These are phyloP conservation scores for Leptomonas pyrrhocoris DNA, from an alignment of 208 protist species.

Conservation along the genomic window DNA sequence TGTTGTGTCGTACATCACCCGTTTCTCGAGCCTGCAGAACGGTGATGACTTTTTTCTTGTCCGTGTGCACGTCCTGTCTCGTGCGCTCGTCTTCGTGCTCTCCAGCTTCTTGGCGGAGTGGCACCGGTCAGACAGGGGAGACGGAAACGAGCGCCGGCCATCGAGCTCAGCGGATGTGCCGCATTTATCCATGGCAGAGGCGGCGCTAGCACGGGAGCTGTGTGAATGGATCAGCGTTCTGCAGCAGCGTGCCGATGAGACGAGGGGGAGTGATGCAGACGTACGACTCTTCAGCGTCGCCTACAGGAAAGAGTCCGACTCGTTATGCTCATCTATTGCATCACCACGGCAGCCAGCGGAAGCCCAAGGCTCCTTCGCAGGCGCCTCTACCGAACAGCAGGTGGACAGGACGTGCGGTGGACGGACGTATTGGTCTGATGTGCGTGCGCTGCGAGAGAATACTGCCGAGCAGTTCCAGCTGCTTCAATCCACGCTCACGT, in stretches of 20 bases:
- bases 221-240: conserved; percentile 4
- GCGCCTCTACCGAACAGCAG: too few relatives aligned
- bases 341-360: too few relatives aligned
- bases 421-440: background rate
- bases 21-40: background rate
- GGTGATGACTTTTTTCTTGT: background rate
- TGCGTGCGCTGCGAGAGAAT: background rate
- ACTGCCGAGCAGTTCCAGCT: background rate
- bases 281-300: background rate
- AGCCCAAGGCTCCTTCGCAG: too few relatives aligned
- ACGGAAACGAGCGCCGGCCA: background rate
- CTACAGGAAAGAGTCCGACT: too few relatives aligned
- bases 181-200: background rate
- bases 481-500: background rate
- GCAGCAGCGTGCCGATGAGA: background rate
- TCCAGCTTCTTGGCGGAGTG: conserved; percentile 21
- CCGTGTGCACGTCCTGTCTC: background rate
- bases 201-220: conserved; percentile 13
- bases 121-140: background rate
- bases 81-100: conserved; percentile 20
- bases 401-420: too few relatives aligned
- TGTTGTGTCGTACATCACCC: conserved; percentile 21
- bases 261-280: background rate
- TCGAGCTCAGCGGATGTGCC: background rate
- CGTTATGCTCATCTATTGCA: too few relatives aligned